These are phyloP conservation scores for Daphne laureola DNA, from an alignment of 441 rosid species.

Conservation along the genomic window DNA sequence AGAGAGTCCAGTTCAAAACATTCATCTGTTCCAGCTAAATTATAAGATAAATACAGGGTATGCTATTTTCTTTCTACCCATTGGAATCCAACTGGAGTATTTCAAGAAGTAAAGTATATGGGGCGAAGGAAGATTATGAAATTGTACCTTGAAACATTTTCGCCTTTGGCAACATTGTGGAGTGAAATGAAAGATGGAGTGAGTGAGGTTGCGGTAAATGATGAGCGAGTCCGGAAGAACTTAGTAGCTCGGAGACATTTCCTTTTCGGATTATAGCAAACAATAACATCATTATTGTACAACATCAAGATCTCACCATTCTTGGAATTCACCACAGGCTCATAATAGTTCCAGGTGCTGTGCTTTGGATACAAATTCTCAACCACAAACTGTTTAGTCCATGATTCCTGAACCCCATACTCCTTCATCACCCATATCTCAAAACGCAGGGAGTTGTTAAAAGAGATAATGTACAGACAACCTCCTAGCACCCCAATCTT, in stretches of 20 bases:
- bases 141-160: conserved; percentile 11
- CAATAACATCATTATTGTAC: conserved; percentile 4
- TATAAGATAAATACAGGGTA: conserved; percentile 1
- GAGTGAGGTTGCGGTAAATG: conserved; percentile 10
- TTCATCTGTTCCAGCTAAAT: neutral
- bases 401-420: conserved; percentile 17
- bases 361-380: conserved; percentile 12
- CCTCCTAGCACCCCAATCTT: conserved; percentile 16
- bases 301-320: conserved; percentile 16
- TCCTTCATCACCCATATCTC: conserved; percentile 17
- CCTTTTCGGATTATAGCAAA: conserved; percentile 11
- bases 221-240: conserved; percentile 10
- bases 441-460: conserved; percentile 1
- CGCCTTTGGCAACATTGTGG: conserved; percentile 10
- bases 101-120: neutral
- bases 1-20: neutral
- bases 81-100: neutral
- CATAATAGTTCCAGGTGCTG: conserved; percentile 7
- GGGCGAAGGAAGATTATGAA: neutral
- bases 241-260: conserved; percentile 1
- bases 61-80: neutral
- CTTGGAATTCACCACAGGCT: conserved; percentile 7
- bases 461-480: conserved; percentile 7
- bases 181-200: conserved; percentile 15
- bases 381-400: conserved; percentile 16